Percentiles rank a stretch among this genome's conserved stretches.
phyloP scores from a whole-genome alignment of 2,329 filamentous ascomycete species.

The Curvularia spicifera region DNA sequence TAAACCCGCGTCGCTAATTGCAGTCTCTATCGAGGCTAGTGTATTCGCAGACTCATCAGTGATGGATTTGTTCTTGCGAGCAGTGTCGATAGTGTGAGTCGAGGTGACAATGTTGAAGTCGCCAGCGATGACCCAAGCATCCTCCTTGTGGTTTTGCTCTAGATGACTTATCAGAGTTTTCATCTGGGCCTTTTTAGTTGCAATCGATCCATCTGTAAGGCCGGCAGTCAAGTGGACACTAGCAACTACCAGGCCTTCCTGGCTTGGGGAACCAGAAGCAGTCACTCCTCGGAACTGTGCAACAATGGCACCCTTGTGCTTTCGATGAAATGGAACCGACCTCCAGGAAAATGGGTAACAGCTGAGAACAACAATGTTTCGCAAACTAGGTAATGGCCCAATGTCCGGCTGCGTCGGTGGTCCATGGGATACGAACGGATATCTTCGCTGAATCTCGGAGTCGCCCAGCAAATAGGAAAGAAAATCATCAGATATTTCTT shows the following conservation, averaged over 20 bases:
- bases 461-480: conserved; percentile 62
- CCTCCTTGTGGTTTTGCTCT: conserved; percentile 47
- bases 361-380: conserved; percentile 68
- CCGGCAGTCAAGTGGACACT: conserved; percentile 68
- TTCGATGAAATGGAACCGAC: conserved; percentile 59
- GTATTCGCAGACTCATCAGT: conserved; percentile 55
- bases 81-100: conserved; percentile 60
- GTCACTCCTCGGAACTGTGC: conserved; percentile 52
- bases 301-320: conserved; percentile 65
- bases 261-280: conserved; percentile 21
- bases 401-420: conserved; percentile 60
- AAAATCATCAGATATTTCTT: conserved; percentile 71
- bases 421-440: conserved; percentile 64
- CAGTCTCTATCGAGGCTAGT: conserved; percentile 56
- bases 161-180: conserved; percentile 59
- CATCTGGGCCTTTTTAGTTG: conserved; percentile 64
- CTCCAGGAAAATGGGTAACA: conserved; percentile 63
- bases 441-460: conserved; percentile 55
- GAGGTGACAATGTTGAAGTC: conserved; percentile 72
- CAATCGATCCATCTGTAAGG: conserved; percentile 64
- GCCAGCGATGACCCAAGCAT: conserved; percentile 65
- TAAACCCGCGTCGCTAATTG: conserved; percentile 56
- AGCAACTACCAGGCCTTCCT: conserved; percentile 56
- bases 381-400: conserved; percentile 64
- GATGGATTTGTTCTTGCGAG: conserved; percentile 61